phyloP scores from a whole-genome alignment of 176 grass and related monocot species.

The Otatea glauca region DNA sequence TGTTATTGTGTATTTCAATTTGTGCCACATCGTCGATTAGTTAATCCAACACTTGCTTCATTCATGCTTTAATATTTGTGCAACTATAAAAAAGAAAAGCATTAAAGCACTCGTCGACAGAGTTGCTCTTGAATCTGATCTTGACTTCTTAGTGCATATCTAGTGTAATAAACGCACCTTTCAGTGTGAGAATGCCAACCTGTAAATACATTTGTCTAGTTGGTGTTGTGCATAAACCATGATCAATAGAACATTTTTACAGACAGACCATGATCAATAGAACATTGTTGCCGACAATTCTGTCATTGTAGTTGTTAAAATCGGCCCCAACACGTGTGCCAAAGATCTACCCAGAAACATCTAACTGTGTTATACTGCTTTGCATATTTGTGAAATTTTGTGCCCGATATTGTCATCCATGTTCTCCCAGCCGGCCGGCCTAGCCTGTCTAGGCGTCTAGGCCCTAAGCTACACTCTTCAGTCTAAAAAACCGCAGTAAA shows the following conservation, averaged over 20 bases:
- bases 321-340: neutral
- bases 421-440: too few relatives aligned
- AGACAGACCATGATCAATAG: too few relatives aligned
- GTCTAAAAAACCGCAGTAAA: neutral
- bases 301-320: neutral
- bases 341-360: neutral
- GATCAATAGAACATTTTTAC: neutral
- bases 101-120: too few relatives aligned
- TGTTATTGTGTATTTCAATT: constrained; percentile 9
- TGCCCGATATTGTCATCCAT: too few relatives aligned
- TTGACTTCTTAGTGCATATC: neutral
- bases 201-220: neutral
- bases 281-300: neutral
- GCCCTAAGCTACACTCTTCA: too few relatives aligned
- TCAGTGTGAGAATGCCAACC: neutral
- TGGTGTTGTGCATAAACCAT: neutral
- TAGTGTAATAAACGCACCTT: too few relatives aligned
- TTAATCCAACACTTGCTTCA: neutral
- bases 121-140: neutral
- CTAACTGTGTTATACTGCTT: neutral
- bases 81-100: too few relatives aligned
- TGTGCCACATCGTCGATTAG: neutral
- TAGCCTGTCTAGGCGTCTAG: too few relatives aligned
- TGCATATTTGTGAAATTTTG: neutral
- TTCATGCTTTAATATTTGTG: too few relatives aligned